Conservation (phyloP, 2,329 filamentous ascomycete species). For the Trichoderma citrinoviride region DNA sequence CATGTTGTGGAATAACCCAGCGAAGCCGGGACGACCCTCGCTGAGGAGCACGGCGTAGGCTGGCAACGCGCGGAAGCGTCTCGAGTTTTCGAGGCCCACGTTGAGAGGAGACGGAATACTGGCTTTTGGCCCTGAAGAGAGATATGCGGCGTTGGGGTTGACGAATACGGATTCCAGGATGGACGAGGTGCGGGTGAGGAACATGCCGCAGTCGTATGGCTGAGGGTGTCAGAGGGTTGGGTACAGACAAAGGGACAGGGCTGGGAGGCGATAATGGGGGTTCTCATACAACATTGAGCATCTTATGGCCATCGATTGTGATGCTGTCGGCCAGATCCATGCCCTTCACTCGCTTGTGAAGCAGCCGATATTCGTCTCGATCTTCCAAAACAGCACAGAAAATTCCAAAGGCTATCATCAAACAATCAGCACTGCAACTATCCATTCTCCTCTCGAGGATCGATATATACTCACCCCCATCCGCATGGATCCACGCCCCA, state of each 20-base stretch:
- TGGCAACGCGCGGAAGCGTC: constrained; percentile 85
- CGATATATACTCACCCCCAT: constrained; percentile 58
- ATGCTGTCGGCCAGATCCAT: constrained; percentile 85
- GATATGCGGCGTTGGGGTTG: constrained; percentile 84
- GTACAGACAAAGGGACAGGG: background rate
- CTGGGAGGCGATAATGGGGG: background rate
- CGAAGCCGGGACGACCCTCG: constrained; percentile 69
- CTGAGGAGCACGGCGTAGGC: constrained; percentile 77
- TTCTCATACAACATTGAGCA: constrained; percentile 75
- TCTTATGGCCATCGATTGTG: constrained; percentile 81
- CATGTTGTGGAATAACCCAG: constrained; percentile 68
- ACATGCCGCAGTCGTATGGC: constrained; percentile 91
- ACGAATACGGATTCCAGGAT: constrained; percentile 64
- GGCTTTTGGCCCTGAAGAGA: constrained; percentile 45
- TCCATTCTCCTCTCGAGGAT: background rate
- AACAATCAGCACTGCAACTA: background rate
- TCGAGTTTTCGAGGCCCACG: constrained; percentile 85
- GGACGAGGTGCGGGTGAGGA: constrained; percentile 66
- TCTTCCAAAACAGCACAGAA: constrained; percentile 67
- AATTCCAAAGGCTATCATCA: constrained; percentile 69
- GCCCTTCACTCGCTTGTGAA: constrained; percentile 55
- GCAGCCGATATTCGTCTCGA: constrained; percentile 52
- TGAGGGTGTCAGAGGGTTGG: constrained; percentile 29
- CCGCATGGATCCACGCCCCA: constrained; percentile 83
- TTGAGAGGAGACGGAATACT: constrained; percentile 78